phyloP scores from a whole-genome alignment of 306 rosid genomes.

The Cucumis hystrix region DNA sequence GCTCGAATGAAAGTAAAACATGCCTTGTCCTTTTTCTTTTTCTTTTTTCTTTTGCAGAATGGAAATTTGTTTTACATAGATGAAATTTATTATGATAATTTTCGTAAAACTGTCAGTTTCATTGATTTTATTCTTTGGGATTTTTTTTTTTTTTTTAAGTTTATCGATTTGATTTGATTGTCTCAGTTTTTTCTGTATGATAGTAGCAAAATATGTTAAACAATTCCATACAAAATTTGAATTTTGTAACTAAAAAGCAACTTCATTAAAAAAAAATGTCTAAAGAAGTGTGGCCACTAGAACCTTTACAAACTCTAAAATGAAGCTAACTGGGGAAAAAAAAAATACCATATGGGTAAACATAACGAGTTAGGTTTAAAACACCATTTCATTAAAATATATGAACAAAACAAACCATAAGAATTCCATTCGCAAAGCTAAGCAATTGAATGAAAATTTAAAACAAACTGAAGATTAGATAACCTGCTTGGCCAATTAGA shows the following conservation, averaged over 20 bases:
- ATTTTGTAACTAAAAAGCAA: background rate
- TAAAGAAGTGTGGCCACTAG: background rate
- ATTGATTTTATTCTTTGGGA: too few species aligned
- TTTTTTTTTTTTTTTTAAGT: too few species aligned
- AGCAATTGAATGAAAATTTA: background rate
- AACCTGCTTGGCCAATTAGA: conserved; percentile 14
- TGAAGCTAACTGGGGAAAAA: background rate
- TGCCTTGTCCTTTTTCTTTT: too few species aligned
- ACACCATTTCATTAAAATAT: background rate
- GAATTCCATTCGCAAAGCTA: background rate
- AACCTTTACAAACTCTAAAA: background rate
- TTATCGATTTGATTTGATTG: too few species aligned
- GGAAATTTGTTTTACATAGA: too few species aligned
- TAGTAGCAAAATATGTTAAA: background rate
- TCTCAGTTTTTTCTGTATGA: too few species aligned
- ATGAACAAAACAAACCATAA: background rate
- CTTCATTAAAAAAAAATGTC: background rate
- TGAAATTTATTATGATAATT: too few species aligned
- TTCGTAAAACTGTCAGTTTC: too few species aligned
- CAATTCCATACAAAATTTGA: background rate
- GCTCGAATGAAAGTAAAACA: too few species aligned
- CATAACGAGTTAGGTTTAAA: background rate
- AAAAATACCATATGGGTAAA: too few species aligned
- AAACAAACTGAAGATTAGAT: background rate
- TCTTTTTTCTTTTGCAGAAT: too few species aligned